Conservation (phyloP, 2,329 filamentous ascomycete genomes). For the Phialemoniopsis sp. region DNA sequence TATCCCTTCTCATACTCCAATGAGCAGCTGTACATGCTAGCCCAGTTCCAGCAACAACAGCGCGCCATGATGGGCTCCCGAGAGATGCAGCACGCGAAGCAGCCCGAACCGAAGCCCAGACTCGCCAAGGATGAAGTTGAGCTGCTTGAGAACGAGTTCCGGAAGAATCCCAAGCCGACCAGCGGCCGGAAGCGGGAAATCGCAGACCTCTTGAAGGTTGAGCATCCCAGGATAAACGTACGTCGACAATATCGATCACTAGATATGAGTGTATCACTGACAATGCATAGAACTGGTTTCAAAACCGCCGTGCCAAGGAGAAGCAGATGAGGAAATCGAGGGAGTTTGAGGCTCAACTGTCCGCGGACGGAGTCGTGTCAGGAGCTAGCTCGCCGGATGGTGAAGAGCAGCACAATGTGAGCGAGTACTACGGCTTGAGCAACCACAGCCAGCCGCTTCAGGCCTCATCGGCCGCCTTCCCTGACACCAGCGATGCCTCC, state of each 20-base stretch:
- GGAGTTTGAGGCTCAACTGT: constrained; percentile 41
- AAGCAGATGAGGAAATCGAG: constrained; percentile 59
- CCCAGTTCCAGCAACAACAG: constrained; percentile 10
- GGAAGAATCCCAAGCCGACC: constrained; percentile 61
- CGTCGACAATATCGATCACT: constrained; percentile 11
- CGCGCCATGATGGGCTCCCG: constrained; percentile 13
- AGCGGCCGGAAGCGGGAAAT: constrained; percentile 58
- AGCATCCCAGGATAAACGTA: constrained; percentile 61
- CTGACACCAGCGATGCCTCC: constrained; percentile 13
- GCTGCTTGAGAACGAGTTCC: constrained; percentile 55
- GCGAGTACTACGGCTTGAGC: constrained; percentile 24
- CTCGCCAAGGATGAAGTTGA: constrained; percentile 57
- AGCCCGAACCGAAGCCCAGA: constrained; percentile 45
- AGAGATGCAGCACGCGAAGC: constrained; percentile 14
- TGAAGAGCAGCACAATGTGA: constrained; percentile 16
- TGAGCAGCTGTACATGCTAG: constrained; percentile 8
- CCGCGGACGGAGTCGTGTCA: constrained; percentile 24
- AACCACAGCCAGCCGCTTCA: constrained; percentile 25
- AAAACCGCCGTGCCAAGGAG: constrained; percentile 61
- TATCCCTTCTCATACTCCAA: constrained; percentile 6
- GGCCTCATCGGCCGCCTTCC: constrained; percentile 30
- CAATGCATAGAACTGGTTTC: constrained; percentile 59
- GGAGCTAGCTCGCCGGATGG: constrained; percentile 18
- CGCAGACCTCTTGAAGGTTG: constrained; percentile 58
- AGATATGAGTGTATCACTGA: constrained; percentile 17